Percentiles rank a stretch among this genome's conserved stretches.
phyloP scores from a whole-genome alignment of 2,329 filamentous ascomycete genomes.

The Ilyonectria mors-panacis region DNA sequence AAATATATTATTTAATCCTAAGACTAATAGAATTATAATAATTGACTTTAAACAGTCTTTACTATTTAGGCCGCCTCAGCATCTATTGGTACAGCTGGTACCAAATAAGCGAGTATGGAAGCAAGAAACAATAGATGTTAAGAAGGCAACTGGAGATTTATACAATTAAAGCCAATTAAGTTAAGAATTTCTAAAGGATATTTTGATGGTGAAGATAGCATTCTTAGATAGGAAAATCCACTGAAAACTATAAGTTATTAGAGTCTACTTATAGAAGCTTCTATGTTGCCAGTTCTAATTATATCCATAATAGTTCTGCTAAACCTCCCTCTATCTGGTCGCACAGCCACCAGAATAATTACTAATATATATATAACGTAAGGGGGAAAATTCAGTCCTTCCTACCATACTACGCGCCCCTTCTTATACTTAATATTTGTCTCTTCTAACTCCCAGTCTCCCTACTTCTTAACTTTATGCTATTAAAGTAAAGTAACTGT shows the following conservation, averaged over 20 bases:
- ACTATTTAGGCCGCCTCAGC: conserved; percentile 37
- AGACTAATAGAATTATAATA: conserved; percentile 48
- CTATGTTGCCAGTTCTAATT: no score
- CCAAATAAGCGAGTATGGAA: conserved; percentile 41
- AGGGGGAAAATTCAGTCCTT: neutral
- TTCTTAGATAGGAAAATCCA: no score
- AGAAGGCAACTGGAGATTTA: neutral
- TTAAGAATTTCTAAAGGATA: no score
- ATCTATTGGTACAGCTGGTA: conserved; percentile 37
- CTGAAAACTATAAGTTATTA: no score
- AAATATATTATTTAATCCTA: no score
- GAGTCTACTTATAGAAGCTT: no score
- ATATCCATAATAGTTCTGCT: no score
- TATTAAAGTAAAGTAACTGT: neutral
- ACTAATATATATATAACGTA: neutral
- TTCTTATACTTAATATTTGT: neutral
- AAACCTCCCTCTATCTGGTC: no score
- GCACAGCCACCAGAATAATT: no score
- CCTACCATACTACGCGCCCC: neutral
- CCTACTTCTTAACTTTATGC: conserved; percentile 27
- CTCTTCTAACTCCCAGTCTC: conserved; percentile 30
- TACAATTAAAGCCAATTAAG: no score
- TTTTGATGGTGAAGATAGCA: no score
- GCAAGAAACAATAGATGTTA: conserved; percentile 9
- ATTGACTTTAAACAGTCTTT: conserved; percentile 51